Conservation (phyloP, 805 yeast species). For the Starmerella kuoi region DNA sequence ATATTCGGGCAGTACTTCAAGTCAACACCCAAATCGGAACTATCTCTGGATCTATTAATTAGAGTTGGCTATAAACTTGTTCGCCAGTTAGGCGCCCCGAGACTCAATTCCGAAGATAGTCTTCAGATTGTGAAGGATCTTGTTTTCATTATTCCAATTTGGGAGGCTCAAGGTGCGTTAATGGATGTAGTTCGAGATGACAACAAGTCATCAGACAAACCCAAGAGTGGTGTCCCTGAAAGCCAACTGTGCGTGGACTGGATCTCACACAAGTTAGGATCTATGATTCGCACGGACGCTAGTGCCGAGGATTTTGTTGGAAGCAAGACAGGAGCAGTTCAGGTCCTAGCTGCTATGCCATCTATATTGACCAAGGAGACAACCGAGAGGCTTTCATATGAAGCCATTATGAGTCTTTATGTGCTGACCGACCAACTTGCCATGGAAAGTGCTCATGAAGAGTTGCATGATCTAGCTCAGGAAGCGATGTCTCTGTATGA, state of each 20-base stretch:
- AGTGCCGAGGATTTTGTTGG: slow-evolving; percentile 35
- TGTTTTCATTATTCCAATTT: slow-evolving; percentile 44
- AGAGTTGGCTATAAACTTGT: slow-evolving; percentile 49
- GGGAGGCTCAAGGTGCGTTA: slow-evolving; percentile 38
- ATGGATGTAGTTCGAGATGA: neutral
- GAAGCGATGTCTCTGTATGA: slow-evolving; percentile 64
- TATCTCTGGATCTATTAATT: slow-evolving; percentile 39
- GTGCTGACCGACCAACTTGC: slow-evolving; percentile 30
- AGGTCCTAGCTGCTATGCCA: slow-evolving; percentile 51
- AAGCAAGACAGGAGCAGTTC: slow-evolving; percentile 59
- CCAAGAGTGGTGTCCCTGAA: neutral
- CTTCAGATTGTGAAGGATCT: slow-evolving; percentile 55
- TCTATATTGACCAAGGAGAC: slow-evolving; percentile 39
- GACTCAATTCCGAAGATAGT: slow-evolving; percentile 50
- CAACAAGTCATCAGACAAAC: neutral
- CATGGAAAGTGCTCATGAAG: slow-evolving; percentile 33
- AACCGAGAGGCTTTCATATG: slow-evolving; percentile 35
- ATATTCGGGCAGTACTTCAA: slow-evolving; percentile 43
- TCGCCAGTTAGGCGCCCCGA: slow-evolving; percentile 75
- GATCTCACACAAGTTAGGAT: slow-evolving; percentile 50
- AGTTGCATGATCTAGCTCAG: slow-evolving; percentile 39
- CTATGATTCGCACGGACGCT: slow-evolving; percentile 48
- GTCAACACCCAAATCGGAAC: slow-evolving; percentile 32
- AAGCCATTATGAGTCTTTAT: slow-evolving; percentile 44
- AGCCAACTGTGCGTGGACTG: slow-evolving; percentile 39